A percentile compares a stretch with the other conserved stretches of the same genome.
Conservation (phyloP, 768 basidiomycete genomes). For the Agrocybe chaxingu region DNA sequence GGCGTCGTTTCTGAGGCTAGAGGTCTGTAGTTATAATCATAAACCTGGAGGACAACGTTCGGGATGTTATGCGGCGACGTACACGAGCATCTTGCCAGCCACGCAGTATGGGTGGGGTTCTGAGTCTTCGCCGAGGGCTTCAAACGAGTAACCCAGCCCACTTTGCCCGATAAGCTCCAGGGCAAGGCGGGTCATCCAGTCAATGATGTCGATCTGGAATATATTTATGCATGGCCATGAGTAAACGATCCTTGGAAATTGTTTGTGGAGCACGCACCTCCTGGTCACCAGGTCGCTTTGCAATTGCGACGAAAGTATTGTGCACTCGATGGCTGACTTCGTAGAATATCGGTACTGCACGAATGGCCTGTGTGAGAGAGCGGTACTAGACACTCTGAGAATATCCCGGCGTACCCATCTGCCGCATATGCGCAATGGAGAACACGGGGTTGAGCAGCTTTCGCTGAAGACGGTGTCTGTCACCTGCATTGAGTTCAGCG, state of each 20-base stretch:
- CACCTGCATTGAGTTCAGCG: slow-evolving; percentile 22
- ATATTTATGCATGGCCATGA: not conserved
- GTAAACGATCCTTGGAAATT: not conserved
- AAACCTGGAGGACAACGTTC: not conserved
- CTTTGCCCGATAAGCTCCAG: slow-evolving; percentile 50
- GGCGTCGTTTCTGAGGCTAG: slow-evolving; percentile 8
- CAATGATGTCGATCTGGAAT: slow-evolving; percentile 30
- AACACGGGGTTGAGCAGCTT: slow-evolving; percentile 46
- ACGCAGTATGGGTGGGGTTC: slow-evolving; percentile 26
- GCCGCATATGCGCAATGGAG: slow-evolving; percentile 36
- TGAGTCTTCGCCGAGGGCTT: slow-evolving; percentile 30
- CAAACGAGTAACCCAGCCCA: slow-evolving; percentile 44
- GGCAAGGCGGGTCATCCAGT: slow-evolving; percentile 40
- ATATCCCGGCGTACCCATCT: slow-evolving; percentile 18
- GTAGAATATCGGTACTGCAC: slow-evolving; percentile 32
- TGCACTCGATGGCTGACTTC: slow-evolving; percentile 27
- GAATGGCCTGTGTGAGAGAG: not conserved
- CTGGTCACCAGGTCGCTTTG: slow-evolving; percentile 22
- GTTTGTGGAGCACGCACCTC: slow-evolving; percentile 16
- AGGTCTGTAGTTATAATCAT: slow-evolving; percentile 8
- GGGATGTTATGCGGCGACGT: slow-evolving; percentile 4
- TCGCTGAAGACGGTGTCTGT: slow-evolving; percentile 38
- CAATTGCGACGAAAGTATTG: slow-evolving; percentile 21
- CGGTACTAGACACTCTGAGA: not conserved
- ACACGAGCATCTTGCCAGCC: slow-evolving; percentile 29